These are phyloP conservation scores for Teratosphaeria zuluensis DNA, from an alignment of 2,329 filamentous ascomycete genomes.

Conservation along the genomic window DNA sequence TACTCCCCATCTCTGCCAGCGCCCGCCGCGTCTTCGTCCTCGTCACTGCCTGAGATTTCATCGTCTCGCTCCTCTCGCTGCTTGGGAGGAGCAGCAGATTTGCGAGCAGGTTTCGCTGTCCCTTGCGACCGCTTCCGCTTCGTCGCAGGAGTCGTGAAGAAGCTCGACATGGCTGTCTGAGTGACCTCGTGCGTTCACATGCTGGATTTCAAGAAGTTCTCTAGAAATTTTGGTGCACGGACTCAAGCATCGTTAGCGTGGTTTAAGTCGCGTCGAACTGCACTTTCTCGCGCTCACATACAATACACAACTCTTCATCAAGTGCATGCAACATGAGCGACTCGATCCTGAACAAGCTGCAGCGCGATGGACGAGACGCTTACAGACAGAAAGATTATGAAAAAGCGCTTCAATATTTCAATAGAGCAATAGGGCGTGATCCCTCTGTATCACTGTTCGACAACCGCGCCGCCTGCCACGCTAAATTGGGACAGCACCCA, in stretches of 20 bases:
- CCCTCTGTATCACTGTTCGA: slow-evolving; percentile 38
- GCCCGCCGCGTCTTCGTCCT: slow-evolving; percentile 8
- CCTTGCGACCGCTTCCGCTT: slow-evolving; percentile 68
- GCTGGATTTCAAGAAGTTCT: not conserved
- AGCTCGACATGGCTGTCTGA: slow-evolving; percentile 65
- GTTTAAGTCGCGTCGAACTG: not conserved
- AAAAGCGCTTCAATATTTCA: slow-evolving; percentile 31
- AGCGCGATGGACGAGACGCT: slow-evolving; percentile 31
- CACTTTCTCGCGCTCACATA: not conserved
- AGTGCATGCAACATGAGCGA: not conserved
- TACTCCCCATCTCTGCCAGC: not conserved
- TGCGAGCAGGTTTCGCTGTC: slow-evolving; percentile 35
- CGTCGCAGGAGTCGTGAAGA: slow-evolving; percentile 81
- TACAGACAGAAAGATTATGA: slow-evolving; percentile 36
- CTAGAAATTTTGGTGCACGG: not conserved
- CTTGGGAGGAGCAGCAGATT: slow-evolving; percentile 40
- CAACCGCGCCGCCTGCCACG: slow-evolving; percentile 45
- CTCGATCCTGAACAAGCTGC: not conserved
- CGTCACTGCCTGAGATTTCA: not conserved
- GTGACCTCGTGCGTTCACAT: not conserved
- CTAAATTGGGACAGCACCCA: slow-evolving; percentile 42
- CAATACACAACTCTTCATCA: not conserved
- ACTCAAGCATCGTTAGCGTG: not conserved
- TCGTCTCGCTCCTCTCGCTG: slow-evolving; percentile 29
- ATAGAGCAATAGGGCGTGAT: slow-evolving; percentile 19